These are phyloP conservation scores for Achaetomium macrosporum DNA, from an alignment of 2,329 filamentous ascomycete species.

Conservation along the genomic window DNA sequence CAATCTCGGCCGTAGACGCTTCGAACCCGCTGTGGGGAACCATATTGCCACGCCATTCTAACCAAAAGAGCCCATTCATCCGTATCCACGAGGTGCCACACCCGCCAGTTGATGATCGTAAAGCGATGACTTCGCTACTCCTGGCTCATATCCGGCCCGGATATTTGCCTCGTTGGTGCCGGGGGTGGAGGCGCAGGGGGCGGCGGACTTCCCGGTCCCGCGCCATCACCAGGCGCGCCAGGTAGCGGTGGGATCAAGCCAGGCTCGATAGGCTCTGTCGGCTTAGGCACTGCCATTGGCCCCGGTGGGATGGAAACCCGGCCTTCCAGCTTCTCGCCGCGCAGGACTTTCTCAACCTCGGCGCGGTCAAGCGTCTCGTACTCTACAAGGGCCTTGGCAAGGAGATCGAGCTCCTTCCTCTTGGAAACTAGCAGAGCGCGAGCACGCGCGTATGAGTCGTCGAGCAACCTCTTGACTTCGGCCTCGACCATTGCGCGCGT, in stretches of 20 bases:
- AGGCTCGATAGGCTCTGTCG: slow-evolving; percentile 18
- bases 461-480: slow-evolving; percentile 79
- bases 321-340: slow-evolving; percentile 71
- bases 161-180: slow-evolving; percentile 17
- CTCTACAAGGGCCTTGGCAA: slow-evolving; percentile 84
- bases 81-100: background rate
- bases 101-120: no score
- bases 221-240: slow-evolving; percentile 8
- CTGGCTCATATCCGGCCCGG: background rate
- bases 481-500: slow-evolving; percentile 82
- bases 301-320: slow-evolving; percentile 56
- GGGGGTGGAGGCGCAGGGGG: slow-evolving; percentile 35
- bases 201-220: slow-evolving; percentile 21
- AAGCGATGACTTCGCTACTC: background rate
- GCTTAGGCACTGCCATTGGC: slow-evolving; percentile 62
- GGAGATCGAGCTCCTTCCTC: slow-evolving; percentile 76
- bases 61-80: background rate
- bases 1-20: slow-evolving; percentile 9
- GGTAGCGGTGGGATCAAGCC: slow-evolving; percentile 21
- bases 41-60: background rate
- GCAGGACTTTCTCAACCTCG: slow-evolving; percentile 86
- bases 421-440: slow-evolving; percentile 64
- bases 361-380: slow-evolving; percentile 88
- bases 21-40: background rate
- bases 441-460: slow-evolving; percentile 74